phyloP scores from a whole-genome alignment of 176 grass and related monocot genomes.

The Echinochloa phyllopogon region DNA sequence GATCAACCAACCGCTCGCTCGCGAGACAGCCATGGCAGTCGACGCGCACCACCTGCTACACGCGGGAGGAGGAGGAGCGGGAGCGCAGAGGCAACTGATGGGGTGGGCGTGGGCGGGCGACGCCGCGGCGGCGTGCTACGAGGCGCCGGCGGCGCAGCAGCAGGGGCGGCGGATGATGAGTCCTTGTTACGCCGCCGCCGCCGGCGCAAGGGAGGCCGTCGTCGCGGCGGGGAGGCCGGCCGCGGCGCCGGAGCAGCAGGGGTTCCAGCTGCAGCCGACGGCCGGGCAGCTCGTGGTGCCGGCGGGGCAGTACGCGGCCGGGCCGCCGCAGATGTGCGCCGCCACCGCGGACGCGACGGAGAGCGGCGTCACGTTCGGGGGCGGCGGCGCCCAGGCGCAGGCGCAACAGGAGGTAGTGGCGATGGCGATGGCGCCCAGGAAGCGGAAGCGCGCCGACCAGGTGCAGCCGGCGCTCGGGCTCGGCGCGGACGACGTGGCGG shows the following conservation, averaged over 20 bases:
- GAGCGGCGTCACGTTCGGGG: slow-evolving; percentile 54
- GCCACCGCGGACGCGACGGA: slow-evolving; percentile 34
- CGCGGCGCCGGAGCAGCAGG: not conserved
- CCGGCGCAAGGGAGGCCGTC: slow-evolving; percentile 4
- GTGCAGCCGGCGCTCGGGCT: not conserved
- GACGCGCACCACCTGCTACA: slow-evolving; percentile 54
- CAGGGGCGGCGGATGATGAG: not conserved
- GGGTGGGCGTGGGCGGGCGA: not conserved
- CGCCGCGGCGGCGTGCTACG: not conserved
- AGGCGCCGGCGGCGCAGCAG: not conserved
- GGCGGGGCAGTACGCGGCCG: slow-evolving; percentile 19
- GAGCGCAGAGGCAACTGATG: not conserved
- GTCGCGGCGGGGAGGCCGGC: not conserved
- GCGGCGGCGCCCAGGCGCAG: not conserved
- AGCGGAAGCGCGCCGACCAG: slow-evolving; percentile 45
- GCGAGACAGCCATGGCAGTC: slow-evolving; percentile 69
- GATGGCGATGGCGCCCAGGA: slow-evolving; percentile 3
- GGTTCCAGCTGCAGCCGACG: not conserved
- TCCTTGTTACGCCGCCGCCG: not conserved
- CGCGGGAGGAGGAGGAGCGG: not conserved
- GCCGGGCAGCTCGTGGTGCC: not conserved
- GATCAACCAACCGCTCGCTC: not conserved
- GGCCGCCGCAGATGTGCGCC: slow-evolving; percentile 16
- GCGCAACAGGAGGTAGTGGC: not conserved
- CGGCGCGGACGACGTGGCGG: slow-evolving; percentile 25